Conservation (phyloP, 495 filamentous ascomycete genomes). For the Neohortaea acidophila region DNA sequence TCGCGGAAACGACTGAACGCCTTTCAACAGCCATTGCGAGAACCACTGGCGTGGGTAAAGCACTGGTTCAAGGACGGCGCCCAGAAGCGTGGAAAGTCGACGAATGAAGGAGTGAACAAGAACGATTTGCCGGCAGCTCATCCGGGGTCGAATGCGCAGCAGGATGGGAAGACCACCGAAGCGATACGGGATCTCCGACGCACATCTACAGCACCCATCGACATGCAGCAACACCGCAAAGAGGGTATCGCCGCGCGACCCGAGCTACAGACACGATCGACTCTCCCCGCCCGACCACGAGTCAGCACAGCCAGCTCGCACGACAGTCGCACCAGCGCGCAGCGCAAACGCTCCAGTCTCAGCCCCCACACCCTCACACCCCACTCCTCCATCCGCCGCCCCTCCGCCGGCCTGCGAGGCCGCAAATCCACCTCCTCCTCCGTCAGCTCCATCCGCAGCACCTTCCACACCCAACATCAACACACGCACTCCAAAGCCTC, state of each 20-base stretch:
- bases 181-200: constrained; percentile 9
- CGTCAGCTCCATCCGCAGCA: constrained; percentile 78
- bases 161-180: not conserved
- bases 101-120: constrained; percentile 30
- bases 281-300: constrained; percentile 20
- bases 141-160: not conserved
- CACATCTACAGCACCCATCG: constrained; percentile 12
- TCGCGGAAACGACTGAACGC: constrained; percentile 40
- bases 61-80: constrained; percentile 71
- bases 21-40: constrained; percentile 56
- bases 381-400: constrained; percentile 63
- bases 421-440: constrained; percentile 95
- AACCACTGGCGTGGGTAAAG: constrained; percentile 72
- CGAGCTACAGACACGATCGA: constrained; percentile 19
- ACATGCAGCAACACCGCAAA: constrained; percentile 10
- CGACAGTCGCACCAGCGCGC: constrained; percentile 21
- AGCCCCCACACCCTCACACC: constrained; percentile 85
- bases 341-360: constrained; percentile 59
- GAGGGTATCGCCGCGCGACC: constrained; percentile 17
- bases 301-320: constrained; percentile 22
- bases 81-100: constrained; percentile 52
- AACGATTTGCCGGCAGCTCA: constrained; percentile 8
- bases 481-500: constrained; percentile 88
- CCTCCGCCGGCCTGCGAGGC: constrained; percentile 62
- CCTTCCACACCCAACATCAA: constrained; percentile 47